Evolutionary conservation across 176 grass and related monocot genomes (phyloP).

Genomic region (Triticum urartu): DNA sequence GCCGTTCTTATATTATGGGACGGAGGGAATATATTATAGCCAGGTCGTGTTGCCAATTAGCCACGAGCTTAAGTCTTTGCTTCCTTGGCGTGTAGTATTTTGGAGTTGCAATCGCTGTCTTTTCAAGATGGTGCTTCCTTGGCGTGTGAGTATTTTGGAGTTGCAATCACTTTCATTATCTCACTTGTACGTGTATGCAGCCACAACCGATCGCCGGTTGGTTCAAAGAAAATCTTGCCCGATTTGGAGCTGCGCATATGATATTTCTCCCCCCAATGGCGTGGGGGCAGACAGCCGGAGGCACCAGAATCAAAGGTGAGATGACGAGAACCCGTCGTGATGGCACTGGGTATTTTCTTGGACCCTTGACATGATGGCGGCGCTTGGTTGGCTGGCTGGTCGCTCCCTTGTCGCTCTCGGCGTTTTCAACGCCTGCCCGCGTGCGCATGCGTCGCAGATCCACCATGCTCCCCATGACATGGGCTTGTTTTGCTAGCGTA

Average conservation of each 20-base stretch:
- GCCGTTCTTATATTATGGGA: too few species aligned
- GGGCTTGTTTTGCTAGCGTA: too few species aligned
- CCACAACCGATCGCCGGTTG: not conserved
- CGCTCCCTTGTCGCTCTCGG: not conserved
- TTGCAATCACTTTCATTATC: not conserved
- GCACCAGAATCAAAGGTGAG: too few species aligned
- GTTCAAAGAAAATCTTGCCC: not conserved
- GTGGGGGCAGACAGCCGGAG: not conserved
- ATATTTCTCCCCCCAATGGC: not conserved
- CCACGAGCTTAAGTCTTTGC: not conserved
- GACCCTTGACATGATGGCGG: not conserved
- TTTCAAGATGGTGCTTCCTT: not conserved
- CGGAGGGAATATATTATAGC: too few species aligned
- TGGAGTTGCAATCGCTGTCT: not conserved
- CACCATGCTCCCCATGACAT: too few species aligned
- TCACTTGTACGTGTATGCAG: not conserved
- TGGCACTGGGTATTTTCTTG: not conserved
- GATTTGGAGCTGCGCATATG: not conserved
- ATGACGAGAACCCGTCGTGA: not conserved
- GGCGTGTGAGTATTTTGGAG: not conserved
- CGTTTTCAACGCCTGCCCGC: not conserved
- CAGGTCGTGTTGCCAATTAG: too few species aligned
- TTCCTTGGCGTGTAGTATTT: not conserved
- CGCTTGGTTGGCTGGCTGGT: not conserved
- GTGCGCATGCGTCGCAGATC: not conserved